Base-by-base conservation (phyloP, 306 rosid genomes). In the Mucuna pruriens region DNA sequence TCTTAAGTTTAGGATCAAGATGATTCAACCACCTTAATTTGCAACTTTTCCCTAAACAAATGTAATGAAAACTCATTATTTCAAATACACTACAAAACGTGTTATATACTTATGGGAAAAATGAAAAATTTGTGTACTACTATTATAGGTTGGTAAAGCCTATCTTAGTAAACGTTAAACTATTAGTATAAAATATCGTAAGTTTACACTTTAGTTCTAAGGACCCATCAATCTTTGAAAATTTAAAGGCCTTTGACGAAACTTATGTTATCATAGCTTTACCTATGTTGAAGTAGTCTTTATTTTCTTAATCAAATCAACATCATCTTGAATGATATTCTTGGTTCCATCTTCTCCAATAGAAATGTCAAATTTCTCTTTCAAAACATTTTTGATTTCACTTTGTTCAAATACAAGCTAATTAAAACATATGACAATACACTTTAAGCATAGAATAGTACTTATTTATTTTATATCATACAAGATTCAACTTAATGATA, bases 291-390 rank as follows among this genome's bases (percentile, higher is more conserved):
- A 51, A 9, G 82, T 60, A 36, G 80, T 70, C 83, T 84, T 86
- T 29, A 90, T 81, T 78, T 88, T 91, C 88, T 88, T 90, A 19
- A 88, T 84, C 7, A 86, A 85, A 85, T 91, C 84, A 34, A 90
- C 96, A 2, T 92, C 93, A 16, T 91, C 96, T 83, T 91, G 90
- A 71, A 89, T 86, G 6, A 90, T 84, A 29, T 88, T 88, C 89
- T 90, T 91, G 5, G 90, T 92, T 71, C 89, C 92, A 2, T 75
- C 87, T 84, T 85, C 94, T 46, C 91, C 91, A 2, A 90, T 78
- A 48, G 94, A 86, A 19, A 90, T 87, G 4, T 82, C 91, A 54
- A 90, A 90, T 81, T 80, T 88, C 85, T 92, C 92, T 78, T 92
- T 87, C 87, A 90, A 79, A 72, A 88, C 86, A 91, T 83, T 89